Evolutionary conservation across 2,329 filamentous ascomycete genomes (phyloP).

Genomic region (Botryotinia globosa): DNA sequence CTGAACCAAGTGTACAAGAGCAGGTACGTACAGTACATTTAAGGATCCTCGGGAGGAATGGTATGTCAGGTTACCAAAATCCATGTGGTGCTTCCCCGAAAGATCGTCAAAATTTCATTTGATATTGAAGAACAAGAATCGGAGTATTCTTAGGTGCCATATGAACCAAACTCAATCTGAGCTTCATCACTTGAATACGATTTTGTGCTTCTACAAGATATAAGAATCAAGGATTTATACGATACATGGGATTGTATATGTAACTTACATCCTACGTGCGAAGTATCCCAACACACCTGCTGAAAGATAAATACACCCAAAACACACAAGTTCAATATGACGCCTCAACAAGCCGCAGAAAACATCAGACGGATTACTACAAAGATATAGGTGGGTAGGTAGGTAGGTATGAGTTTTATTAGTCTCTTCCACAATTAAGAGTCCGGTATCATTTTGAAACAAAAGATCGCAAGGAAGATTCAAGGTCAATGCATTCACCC

Average conservation of each 20-base stretch:
- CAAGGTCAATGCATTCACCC: conserved; percentile 1
- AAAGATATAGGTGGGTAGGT: too few species aligned
- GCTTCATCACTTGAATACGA: background rate
- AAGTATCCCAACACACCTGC: background rate
- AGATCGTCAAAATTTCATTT: conserved; percentile 3
- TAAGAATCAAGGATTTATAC: background rate
- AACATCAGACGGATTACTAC: background rate
- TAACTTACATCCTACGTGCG: background rate
- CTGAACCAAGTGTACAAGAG: background rate
- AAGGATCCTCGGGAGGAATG: background rate
- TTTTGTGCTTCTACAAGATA: background rate
- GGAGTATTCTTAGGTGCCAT: background rate
- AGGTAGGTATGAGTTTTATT: background rate
- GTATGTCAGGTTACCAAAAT: background rate
- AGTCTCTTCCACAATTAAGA: background rate
- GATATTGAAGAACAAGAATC: background rate
- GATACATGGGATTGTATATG: background rate
- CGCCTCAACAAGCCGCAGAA: background rate
- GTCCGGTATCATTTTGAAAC: background rate
- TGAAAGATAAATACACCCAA: background rate
- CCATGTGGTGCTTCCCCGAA: background rate
- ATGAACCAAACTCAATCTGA: background rate
- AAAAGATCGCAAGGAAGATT: background rate
- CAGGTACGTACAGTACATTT: background rate
- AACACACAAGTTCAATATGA: background rate